These are phyloP conservation scores for Pseudopyrenochaeta lycopersici DNA, from an alignment of 2,329 filamentous ascomycete species.

Conservation along the genomic window DNA sequence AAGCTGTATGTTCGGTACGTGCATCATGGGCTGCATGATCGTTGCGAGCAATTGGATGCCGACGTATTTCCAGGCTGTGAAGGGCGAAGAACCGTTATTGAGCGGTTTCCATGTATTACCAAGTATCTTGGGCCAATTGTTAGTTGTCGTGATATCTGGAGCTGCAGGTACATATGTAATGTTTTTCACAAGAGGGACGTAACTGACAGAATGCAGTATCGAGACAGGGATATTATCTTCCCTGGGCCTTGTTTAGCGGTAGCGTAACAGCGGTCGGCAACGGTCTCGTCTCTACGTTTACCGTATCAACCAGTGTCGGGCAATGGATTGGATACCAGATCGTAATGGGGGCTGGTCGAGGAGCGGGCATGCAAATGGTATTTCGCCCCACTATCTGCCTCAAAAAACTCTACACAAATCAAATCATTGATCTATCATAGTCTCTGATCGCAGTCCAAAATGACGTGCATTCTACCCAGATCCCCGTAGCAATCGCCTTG, in stretches of 20 bases:
- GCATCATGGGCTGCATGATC: conserved; percentile 17
- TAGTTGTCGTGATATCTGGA: conserved; percentile 29
- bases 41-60: conserved; percentile 31
- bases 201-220: conserved; percentile 21
- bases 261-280: conserved; percentile 49
- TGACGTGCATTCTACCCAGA: conserved; percentile 30
- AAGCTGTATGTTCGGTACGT: conserved; percentile 17
- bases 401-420: no score
- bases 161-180: conserved; percentile 12
- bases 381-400: neutral
- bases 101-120: conserved; percentile 53
- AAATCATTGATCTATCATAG: conserved; percentile 16
- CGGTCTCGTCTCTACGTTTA: conserved; percentile 53
- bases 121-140: conserved; percentile 38
- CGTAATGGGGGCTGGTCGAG: conserved; percentile 33
- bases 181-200: neutral
- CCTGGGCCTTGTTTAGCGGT: conserved; percentile 38
- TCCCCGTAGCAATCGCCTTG: conserved; percentile 42
- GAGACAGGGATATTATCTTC: conserved; percentile 37
- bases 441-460: conserved; percentile 45
- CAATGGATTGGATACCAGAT: conserved; percentile 44
- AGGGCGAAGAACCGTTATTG: conserved; percentile 44
- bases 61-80: conserved; percentile 55
- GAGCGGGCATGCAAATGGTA: conserved; percentile 37
- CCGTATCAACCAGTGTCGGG: conserved; percentile 35